phyloP scores from a whole-genome alignment of 2,329 filamentous ascomycete species.

The Cordyceps javanica region DNA sequence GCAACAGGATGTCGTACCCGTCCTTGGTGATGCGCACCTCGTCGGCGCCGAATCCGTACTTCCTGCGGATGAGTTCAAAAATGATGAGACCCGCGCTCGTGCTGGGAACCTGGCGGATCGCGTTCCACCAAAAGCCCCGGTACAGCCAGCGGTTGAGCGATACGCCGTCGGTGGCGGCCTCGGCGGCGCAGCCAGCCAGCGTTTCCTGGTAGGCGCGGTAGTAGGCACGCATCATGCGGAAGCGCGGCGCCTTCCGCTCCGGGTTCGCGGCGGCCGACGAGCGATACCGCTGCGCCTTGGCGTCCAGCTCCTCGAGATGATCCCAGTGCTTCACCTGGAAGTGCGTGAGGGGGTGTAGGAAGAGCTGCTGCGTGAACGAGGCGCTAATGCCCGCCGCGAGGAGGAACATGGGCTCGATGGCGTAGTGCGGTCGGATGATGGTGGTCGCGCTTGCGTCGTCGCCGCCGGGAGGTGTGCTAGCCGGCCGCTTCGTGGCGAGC shows the following conservation, averaged over 20 bases:
- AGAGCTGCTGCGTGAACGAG: slow-evolving; percentile 59
- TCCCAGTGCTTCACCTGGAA: slow-evolving; percentile 70
- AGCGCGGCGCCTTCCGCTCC: slow-evolving; percentile 29
- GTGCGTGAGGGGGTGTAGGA: slow-evolving; percentile 66
- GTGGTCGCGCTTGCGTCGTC: slow-evolving; percentile 23
- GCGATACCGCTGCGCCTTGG: slow-evolving; percentile 43
- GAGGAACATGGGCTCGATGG: slow-evolving; percentile 67
- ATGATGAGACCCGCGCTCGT: slow-evolving; percentile 73
- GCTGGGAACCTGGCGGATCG: slow-evolving; percentile 67
- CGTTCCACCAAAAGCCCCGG: slow-evolving; percentile 65
- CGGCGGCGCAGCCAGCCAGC: slow-evolving; percentile 50
- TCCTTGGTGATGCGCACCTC: slow-evolving; percentile 60
- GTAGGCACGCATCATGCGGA: slow-evolving; percentile 57
- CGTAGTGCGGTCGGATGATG: slow-evolving; percentile 67
- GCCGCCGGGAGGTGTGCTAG: slow-evolving; percentile 15
- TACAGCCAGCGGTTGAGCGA: slow-evolving; percentile 60
- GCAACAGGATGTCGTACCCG: slow-evolving; percentile 64
- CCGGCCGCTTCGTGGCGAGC: slow-evolving; percentile 41
- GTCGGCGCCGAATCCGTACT: slow-evolving; percentile 60
- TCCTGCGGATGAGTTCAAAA: slow-evolving; percentile 68
- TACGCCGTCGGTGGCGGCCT: slow-evolving; percentile 50
- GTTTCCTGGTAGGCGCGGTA: slow-evolving; percentile 67
- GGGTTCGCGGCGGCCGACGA: slow-evolving; percentile 25
- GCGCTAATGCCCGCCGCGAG: slow-evolving; percentile 63
- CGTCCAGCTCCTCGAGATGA: slow-evolving; percentile 65